A percentile compares a stretch with the other conserved stretches of the same genome.
phyloP scores from a whole-genome alignment of 106 monocot genomes.

The Acorus gramineus region DNA sequence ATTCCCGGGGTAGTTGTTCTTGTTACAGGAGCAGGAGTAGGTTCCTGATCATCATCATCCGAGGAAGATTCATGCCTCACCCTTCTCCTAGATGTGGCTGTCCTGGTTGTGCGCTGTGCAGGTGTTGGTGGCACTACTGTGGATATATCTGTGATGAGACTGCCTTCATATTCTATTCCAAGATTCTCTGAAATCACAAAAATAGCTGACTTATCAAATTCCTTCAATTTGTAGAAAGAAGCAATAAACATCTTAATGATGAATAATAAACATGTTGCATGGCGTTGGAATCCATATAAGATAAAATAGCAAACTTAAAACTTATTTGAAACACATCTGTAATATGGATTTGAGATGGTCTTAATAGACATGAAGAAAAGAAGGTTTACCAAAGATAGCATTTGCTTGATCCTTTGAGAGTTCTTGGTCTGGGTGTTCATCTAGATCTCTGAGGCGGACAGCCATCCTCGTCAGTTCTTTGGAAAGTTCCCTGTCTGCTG shows the following conservation, averaged over 20 bases:
- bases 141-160: slow-evolving; percentile 19
- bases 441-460: slow-evolving; percentile 48
- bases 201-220: not conserved
- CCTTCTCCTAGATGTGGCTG: slow-evolving; percentile 40
- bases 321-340: not conserved
- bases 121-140: slow-evolving; percentile 39
- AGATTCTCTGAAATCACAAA: slow-evolving; percentile 31
- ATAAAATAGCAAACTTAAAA: too few relatives aligned
- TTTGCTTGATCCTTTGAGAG: slow-evolving; percentile 33
- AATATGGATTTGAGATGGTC: not conserved
- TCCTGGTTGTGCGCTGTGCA: slow-evolving; percentile 34
- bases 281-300: too few relatives aligned
- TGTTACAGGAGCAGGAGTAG: slow-evolving; percentile 5
- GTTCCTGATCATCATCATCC: slow-evolving; percentile 13
- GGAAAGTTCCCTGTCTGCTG: slow-evolving; percentile 46
- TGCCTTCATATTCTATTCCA: slow-evolving; percentile 27
- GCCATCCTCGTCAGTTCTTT: slow-evolving; percentile 62
- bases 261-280: too few relatives aligned
- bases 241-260: not conserved
- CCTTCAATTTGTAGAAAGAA: not conserved
- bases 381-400: slow-evolving; percentile 29
- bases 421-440: slow-evolving; percentile 48
- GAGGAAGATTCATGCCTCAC: slow-evolving; percentile 14
- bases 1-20: slow-evolving; percentile 23
- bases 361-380: not conserved